Base-by-base conservation (phyloP, 805 yeast genomes). In the Kazachstania taianensis region DNA sequence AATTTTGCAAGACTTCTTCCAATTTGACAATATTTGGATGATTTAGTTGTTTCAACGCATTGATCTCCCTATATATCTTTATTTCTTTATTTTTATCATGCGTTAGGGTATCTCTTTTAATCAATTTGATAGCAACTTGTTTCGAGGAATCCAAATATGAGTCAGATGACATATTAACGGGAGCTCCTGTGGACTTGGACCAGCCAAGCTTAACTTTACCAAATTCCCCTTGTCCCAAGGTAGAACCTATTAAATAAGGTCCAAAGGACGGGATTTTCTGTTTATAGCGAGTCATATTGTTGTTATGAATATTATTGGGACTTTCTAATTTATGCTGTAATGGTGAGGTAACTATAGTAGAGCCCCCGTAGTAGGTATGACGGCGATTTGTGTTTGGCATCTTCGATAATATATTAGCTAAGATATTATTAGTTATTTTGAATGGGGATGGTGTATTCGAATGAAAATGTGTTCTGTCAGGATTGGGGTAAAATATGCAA, bases 141-240 rank as follows among this genome's bases (percentile, higher is more conserved):
- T 81, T 72, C 3, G 85, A 81, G 7, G 53, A 46, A 7, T 46
- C 57, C 17, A 38, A 36, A 20, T 9, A n/a, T 15, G 3, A 22
- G 8, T 7, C 17, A 2, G 20, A 20, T 10, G 13, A 17, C 17
- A 8, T 23, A 7, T 16, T 9, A 74, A 63, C 14, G 85, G 49
- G n/a, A n/a, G n/a, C n/a, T 78, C 87, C 26, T 12, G 5, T 19
- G 7, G 31, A n/a, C 54, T 83, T 83, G 41, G 94, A 69, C 96
- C 96, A 89, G 9, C 96, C 97, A n/a, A 92, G 67, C 58, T 92
- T 92, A 41, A 92, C 99, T 60, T 92, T 89, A 39, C 98, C 99
- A 58, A 92, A 92, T 57, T 92, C 98, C 30, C 99, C 99, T 62
- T 89, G 96, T 18, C 99, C 99, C 8, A 92, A 64, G 0, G 98